Evolutionary conservation across 2,329 filamentous ascomycete species (phyloP).

Genomic region (Fusarium secorum): DNA sequence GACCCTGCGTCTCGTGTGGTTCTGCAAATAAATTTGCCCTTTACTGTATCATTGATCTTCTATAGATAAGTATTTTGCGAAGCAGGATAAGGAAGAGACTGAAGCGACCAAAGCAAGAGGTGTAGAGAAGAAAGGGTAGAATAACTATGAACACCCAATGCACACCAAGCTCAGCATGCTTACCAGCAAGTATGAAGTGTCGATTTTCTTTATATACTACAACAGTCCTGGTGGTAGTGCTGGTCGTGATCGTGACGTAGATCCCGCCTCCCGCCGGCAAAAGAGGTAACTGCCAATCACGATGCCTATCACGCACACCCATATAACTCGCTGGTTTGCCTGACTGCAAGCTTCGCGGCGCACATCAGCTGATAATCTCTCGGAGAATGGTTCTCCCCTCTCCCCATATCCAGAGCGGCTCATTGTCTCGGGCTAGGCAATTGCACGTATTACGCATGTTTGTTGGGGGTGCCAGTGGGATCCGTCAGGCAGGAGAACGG

Average conservation of each 20-base stretch:
- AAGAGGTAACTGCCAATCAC: too few relatives aligned
- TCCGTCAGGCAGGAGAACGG: constrained; percentile 52
- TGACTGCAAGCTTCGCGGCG: too few relatives aligned
- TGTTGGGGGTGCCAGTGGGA: constrained; percentile 66
- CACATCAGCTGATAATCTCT: constrained; percentile 32
- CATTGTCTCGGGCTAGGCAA: constrained; percentile 74
- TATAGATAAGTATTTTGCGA: too few relatives aligned
- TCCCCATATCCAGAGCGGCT: constrained; percentile 70
- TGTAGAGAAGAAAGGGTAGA: neutral
- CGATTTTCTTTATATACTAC: neutral
- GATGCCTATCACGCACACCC: too few relatives aligned
- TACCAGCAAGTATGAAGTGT: neutral
- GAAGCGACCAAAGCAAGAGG: too few relatives aligned
- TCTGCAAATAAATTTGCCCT: too few relatives aligned
- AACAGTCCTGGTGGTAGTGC: neutral
- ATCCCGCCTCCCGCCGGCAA: neutral
- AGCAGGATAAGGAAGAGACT: too few relatives aligned
- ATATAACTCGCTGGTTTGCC: too few relatives aligned
- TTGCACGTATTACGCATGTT: constrained; percentile 70
- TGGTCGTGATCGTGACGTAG: neutral
- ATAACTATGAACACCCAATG: neutral
- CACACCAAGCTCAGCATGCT: neutral
- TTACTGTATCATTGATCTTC: too few relatives aligned
- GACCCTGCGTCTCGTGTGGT: too few relatives aligned
- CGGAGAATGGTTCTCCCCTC: constrained; percentile 64